Evolutionary conservation across 768 basidiomycete species (phyloP).

Genomic region (Pleurotus tuoliensis): DNA sequence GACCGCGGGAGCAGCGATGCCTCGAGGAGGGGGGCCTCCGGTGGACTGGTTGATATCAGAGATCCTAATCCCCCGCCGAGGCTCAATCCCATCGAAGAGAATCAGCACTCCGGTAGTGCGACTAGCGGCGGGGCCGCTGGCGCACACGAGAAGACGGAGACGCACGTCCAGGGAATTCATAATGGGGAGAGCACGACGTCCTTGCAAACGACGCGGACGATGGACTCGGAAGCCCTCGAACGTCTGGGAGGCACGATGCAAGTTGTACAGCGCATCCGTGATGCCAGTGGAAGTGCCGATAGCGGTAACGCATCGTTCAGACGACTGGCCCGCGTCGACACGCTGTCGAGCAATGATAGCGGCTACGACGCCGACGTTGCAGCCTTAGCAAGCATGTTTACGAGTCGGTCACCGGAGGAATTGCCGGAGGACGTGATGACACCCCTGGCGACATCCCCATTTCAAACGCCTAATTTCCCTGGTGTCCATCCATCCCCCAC

Average conservation of each 20-base stretch:
- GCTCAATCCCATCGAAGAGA: constrained; percentile 57
- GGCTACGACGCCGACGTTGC: constrained; percentile 10
- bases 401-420: constrained; percentile 15
- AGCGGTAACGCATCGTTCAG: constrained; percentile 7
- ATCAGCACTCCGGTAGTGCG: constrained; percentile 25
- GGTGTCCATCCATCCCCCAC: neutral
- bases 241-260: constrained; percentile 63
- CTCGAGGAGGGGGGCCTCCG: constrained; percentile 18
- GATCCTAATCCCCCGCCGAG: constrained; percentile 79
- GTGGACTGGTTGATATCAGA: constrained; percentile 50
- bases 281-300: constrained; percentile 17
- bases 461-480: neutral
- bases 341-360: constrained; percentile 8
- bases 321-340: constrained; percentile 6
- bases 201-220: constrained; percentile 52
- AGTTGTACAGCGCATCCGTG: constrained; percentile 53
- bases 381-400: constrained; percentile 21
- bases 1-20: constrained; percentile 49
- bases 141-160: constrained; percentile 8
- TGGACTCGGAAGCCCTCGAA: constrained; percentile 68
- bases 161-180: constrained; percentile 15
- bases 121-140: constrained; percentile 8
- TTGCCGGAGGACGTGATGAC: constrained; percentile 7
- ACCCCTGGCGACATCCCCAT: constrained; percentile 5
- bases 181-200: constrained; percentile 54